Evolutionary conservation across 352 stramenopile species (phyloP).

Genomic region (Halophytophthora batemanensis): DNA sequence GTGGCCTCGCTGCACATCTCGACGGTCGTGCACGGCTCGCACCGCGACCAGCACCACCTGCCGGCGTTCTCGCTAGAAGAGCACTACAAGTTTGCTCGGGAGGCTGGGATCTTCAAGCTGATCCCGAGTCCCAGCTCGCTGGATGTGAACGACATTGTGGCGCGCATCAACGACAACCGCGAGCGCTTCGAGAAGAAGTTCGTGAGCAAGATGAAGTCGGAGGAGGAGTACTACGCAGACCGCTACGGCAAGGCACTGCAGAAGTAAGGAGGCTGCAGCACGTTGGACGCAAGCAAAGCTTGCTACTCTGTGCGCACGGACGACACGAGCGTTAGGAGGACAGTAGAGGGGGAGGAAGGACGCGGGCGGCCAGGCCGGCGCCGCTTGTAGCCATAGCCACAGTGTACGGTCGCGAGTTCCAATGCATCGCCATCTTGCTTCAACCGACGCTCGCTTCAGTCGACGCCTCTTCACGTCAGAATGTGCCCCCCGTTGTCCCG

Average conservation of each 20-base stretch:
- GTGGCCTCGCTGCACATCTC: slow-evolving; percentile 89
- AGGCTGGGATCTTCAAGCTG: slow-evolving; percentile 81
- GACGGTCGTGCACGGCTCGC: slow-evolving; percentile 84
- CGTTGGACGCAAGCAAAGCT: slow-evolving; percentile 1
- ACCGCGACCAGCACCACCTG: slow-evolving; percentile 73
- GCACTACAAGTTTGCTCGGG: slow-evolving; percentile 75
- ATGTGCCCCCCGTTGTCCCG: slow-evolving; percentile 5
- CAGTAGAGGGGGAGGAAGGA: too few species aligned
- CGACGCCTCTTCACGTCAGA: slow-evolving; percentile 13
- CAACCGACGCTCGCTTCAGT: not conserved
- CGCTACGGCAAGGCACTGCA: slow-evolving; percentile 73
- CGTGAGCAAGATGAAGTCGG: slow-evolving; percentile 91
- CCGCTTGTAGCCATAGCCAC: too few species aligned
- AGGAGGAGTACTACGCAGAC: slow-evolving; percentile 91
- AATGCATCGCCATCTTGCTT: not conserved
- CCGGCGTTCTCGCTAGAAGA: slow-evolving; percentile 64
- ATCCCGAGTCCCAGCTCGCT: slow-evolving; percentile 72
- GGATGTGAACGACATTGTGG: slow-evolving; percentile 86
- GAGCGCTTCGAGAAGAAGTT: slow-evolving; percentile 92
- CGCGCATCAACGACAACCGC: slow-evolving; percentile 87
- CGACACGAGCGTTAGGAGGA: not conserved
- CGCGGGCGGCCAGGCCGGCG: too few species aligned
- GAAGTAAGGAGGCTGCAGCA: slow-evolving; percentile 17
- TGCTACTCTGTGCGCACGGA: not conserved
- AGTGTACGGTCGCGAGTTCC: too few species aligned